Evolutionary conservation across 805 yeast species (phyloP).

Genomic region (Scheffersomyces amazonensis): DNA sequence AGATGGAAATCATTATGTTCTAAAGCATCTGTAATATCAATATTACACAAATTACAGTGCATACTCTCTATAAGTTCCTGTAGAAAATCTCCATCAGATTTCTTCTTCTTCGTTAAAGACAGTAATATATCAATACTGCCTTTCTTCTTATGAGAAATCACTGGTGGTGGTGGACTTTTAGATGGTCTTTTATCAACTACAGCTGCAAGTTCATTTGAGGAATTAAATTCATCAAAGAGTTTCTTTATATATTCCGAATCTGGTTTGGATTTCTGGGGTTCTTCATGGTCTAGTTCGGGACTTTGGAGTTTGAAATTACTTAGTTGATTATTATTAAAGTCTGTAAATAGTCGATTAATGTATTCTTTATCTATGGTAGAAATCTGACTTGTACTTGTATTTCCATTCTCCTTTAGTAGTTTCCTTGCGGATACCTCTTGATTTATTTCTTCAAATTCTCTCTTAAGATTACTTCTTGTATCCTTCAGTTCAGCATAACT

Average conservation of each 20-base stretch:
- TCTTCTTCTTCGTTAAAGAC: slow-evolving; percentile 4
- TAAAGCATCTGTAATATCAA: slow-evolving; percentile 23
- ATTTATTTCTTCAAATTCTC: slow-evolving; percentile 11
- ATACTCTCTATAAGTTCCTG: slow-evolving; percentile 14
- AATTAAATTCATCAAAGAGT: slow-evolving; percentile 19
- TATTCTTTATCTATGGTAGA: slow-evolving; percentile 5
- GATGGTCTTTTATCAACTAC: background rate
- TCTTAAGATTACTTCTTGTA: background rate
- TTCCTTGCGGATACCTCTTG: background rate
- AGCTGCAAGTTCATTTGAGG: background rate
- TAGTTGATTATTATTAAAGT: slow-evolving; percentile 12
- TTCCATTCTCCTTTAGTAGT: background rate
- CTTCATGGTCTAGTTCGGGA: too few relatives aligned
- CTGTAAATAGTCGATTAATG: slow-evolving; percentile 14
- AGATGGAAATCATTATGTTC: slow-evolving; percentile 58
- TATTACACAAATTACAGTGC: slow-evolving; percentile 26
- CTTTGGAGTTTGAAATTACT: too few relatives aligned
- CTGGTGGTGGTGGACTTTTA: background rate
- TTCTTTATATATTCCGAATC: slow-evolving; percentile 27
- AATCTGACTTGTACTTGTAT: background rate
- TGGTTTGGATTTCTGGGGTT: too few relatives aligned
- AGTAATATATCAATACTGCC: slow-evolving; percentile 4
- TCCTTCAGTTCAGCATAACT: slow-evolving; percentile 16
- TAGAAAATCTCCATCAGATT: slow-evolving; percentile 8
- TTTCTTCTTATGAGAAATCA: background rate